Evolutionary conservation across 805 yeast genomes (phyloP).

Genomic region (Myxozyma sirexii): DNA sequence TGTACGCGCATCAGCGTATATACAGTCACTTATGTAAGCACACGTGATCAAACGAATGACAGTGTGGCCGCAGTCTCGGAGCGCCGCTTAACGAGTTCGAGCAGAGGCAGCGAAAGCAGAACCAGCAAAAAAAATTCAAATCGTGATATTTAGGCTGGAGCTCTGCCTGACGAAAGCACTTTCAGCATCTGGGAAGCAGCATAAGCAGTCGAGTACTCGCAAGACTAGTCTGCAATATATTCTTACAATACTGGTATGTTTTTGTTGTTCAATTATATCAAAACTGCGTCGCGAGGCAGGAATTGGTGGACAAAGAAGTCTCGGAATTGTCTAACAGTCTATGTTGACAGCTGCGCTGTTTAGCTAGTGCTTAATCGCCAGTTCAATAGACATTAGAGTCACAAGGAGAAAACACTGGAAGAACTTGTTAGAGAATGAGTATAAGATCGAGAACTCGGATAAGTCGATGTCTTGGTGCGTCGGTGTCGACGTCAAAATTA

Average conservation of each 20-base stretch:
- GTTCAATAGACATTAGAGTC: no score
- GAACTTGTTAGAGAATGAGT: not conserved
- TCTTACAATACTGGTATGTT: no score
- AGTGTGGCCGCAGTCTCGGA: not conserved
- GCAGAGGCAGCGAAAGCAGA: not conserved
- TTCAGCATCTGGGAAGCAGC: not conserved
- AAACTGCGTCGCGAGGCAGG: no score
- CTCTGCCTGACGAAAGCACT: not conserved
- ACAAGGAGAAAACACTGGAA: not conserved
- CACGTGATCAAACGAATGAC: constrained; percentile 3
- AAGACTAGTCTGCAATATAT: no score
- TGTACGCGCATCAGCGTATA: not conserved
- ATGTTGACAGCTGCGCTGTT: not conserved
- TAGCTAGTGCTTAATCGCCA: no score
- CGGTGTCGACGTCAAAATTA: not conserved
- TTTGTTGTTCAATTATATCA: no score
- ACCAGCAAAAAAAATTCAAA: not conserved
- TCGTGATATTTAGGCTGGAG: no score
- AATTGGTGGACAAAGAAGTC: no score
- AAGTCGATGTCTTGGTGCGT: constrained; percentile 3
- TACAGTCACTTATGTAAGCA: not conserved
- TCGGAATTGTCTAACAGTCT: not conserved
- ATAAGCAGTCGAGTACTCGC: not conserved
- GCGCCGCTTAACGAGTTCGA: constrained; percentile 3
- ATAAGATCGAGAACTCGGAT: not conserved